Percentiles rank a stretch among this genome's conserved stretches.
These are phyloP conservation scores for Leishmania tropica DNA, from an alignment of 208 protist species.

Conservation along the genomic window DNA sequence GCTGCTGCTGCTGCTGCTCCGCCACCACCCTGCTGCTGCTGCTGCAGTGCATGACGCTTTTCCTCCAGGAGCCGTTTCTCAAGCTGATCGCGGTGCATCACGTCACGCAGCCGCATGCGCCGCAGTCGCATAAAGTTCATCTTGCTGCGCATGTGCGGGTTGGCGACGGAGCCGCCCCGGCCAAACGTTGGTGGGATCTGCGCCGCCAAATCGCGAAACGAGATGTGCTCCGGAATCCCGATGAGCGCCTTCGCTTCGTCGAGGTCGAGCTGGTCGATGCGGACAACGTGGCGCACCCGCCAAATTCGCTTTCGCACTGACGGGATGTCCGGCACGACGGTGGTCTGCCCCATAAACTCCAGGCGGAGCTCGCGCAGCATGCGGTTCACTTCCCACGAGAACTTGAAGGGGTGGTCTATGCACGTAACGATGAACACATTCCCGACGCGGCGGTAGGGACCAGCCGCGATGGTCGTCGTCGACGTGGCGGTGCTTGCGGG, in stretches of 20 bases:
- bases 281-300: constrained; percentile 77
- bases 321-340: constrained; percentile 81
- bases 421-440: constrained; percentile 86
- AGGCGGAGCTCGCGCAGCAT: constrained; percentile 81
- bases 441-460: constrained; percentile 77
- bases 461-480: constrained; percentile 40
- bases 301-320: constrained; percentile 73
- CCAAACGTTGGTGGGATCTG: constrained; percentile 75
- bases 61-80: constrained; percentile 78
- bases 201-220: constrained; percentile 63
- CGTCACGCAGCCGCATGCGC: constrained; percentile 80
- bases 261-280: constrained; percentile 75
- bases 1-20: constrained; percentile 1
- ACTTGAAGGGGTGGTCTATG: constrained; percentile 85
- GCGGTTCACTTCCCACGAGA: constrained; percentile 85
- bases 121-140: constrained; percentile 84
- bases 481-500: background rate
- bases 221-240: constrained; percentile 80
- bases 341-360: constrained; percentile 85
- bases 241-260: constrained; percentile 84
- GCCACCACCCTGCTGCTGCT: background rate
- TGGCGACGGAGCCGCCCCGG: constrained; percentile 37
- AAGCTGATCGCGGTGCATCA: constrained; percentile 78
- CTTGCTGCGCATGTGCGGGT: constrained; percentile 67
- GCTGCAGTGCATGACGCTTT: constrained; percentile 31